Conservation (phyloP, 495 filamentous ascomycete genomes). For the Penicillium canariense region DNA sequence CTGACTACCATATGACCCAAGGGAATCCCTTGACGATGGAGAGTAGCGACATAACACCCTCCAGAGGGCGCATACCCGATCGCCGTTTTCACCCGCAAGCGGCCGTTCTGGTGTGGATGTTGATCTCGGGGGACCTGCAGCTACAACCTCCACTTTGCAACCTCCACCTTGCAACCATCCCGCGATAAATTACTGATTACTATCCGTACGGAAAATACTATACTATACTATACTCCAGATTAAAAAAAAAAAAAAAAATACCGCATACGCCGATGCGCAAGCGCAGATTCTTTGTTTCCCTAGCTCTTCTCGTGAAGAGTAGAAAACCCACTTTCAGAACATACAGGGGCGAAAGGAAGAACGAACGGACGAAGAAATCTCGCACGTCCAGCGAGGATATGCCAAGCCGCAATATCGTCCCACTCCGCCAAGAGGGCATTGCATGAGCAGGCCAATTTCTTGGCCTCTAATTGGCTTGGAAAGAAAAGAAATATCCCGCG, state of each 20-base stretch:
- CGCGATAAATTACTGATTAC: neutral
- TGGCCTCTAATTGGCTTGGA: constrained; percentile 2
- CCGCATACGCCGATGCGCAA: neutral
- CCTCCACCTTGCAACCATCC: neutral
- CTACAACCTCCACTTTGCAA: neutral
- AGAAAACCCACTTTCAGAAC: neutral
- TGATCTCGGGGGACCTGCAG: neutral
- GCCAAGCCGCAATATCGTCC: neutral
- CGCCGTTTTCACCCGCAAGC: neutral
- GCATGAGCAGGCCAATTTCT: neutral
- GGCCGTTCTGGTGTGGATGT: neutral
- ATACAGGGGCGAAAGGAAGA: neutral
- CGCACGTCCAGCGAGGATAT: neutral
- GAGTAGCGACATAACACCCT: neutral
- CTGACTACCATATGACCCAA: neutral
- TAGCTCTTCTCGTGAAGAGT: too few species aligned
- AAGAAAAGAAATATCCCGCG: constrained; percentile 14
- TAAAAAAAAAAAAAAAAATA: neutral
- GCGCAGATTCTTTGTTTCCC: too few species aligned
- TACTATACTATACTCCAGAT: neutral
- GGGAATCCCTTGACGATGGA: neutral
- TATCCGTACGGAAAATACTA: neutral
- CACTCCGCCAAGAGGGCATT: neutral
- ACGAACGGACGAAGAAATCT: too few species aligned
- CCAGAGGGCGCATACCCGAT: neutral